Evolutionary conservation across 352 stramenopile genomes (phyloP).

Genomic region (Globisporangium rhizosaccharum): DNA sequence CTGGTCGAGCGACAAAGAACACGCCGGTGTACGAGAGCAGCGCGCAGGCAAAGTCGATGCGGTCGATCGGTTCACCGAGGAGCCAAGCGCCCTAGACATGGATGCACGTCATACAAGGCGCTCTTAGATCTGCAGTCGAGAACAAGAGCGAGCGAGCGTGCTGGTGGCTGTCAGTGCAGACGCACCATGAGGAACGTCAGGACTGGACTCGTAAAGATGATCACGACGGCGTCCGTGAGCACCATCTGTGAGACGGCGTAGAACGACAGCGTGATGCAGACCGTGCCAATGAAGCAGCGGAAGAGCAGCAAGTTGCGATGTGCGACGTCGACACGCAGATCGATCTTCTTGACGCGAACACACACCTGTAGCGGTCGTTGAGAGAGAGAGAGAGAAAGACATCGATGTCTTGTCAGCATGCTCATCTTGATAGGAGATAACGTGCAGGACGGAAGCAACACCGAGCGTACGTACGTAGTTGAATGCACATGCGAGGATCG

Average conservation of each 20-base stretch:
- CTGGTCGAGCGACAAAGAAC: slow-evolving; percentile 53
- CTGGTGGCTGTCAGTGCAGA: too few species aligned
- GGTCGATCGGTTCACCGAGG: slow-evolving; percentile 40
- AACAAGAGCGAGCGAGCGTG: not conserved
- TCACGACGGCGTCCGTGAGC: slow-evolving; percentile 55
- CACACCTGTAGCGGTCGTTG: slow-evolving; percentile 17
- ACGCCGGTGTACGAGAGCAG: slow-evolving; percentile 53
- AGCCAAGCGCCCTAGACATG: slow-evolving; percentile 28
- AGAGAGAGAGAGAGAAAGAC: not conserved
- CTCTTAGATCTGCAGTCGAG: not conserved
- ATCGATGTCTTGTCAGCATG: not conserved
- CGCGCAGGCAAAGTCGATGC: slow-evolving; percentile 38
- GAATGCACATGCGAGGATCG: slow-evolving; percentile 34
- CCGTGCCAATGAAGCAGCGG: slow-evolving; percentile 45
- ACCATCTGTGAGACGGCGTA: slow-evolving; percentile 72
- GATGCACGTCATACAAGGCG: not conserved
- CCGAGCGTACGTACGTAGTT: slow-evolving; percentile 32
- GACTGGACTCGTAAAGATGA: slow-evolving; percentile 64
- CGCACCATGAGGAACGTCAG: slow-evolving; percentile 53
- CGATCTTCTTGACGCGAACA: slow-evolving; percentile 30
- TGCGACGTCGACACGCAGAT: slow-evolving; percentile 28
- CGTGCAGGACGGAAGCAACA: too few species aligned
- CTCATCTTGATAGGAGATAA: too few species aligned
- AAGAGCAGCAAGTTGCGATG: slow-evolving; percentile 41
- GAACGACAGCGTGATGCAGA: slow-evolving; percentile 45